Evolutionary conservation across 768 basidiomycete species (phyloP).

Genomic region (Leccinum fibrillosum): DNA sequence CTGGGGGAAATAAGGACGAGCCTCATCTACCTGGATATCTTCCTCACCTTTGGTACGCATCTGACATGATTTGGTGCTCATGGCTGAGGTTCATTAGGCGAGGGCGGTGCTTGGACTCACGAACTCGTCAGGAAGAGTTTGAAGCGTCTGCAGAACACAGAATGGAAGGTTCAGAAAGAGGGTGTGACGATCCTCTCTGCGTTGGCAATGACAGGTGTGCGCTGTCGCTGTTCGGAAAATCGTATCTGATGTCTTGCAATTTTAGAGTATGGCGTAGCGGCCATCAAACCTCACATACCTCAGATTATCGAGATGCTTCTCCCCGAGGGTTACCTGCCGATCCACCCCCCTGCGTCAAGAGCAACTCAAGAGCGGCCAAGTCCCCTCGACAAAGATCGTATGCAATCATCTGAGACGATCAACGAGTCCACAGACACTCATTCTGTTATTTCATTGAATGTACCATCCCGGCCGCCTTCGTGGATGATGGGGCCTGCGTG

Average conservation of each 20-base stretch:
- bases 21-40: background rate
- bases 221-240: background rate
- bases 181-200: background rate
- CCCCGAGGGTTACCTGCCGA: background rate
- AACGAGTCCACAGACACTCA: background rate
- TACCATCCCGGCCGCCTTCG: background rate
- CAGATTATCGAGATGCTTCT: background rate
- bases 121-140: background rate
- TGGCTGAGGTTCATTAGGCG: background rate
- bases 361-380: background rate
- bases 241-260: background rate
- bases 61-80: background rate
- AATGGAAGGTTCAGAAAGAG: background rate
- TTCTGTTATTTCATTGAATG: background rate
- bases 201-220: background rate
- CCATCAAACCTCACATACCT: background rate
- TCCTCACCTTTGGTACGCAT: background rate
- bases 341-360: background rate
- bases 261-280: background rate
- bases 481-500: background rate
- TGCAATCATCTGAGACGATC: background rate
- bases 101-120: background rate
- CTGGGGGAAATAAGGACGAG: background rate
- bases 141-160: background rate
- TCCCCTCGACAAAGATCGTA: background rate